Evolutionary conservation across 441 rosid species (phyloP), one percentile per base, ranked within the genome.

Genomic region (Corymbia calophylla): DNA sequence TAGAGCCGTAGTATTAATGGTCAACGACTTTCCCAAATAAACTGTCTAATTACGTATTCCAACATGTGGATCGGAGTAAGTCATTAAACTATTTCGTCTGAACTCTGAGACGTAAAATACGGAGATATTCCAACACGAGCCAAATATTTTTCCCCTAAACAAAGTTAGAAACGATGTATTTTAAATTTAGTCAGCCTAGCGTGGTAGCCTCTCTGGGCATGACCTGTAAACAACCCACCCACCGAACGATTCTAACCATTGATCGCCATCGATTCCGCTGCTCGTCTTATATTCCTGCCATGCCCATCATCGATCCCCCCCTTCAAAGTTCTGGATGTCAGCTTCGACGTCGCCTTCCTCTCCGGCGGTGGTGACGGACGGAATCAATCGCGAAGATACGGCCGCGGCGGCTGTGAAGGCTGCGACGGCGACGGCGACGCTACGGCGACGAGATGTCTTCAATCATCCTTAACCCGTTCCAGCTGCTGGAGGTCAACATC

Each of bases 401-500:
- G 44, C 64, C 64, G 44, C 44, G 44, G 44, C 6, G 44, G 44
- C 32, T 17, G 32, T 6, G 68, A 8, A 2, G 6, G 3, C 66
- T 15, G 18, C 19, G 56, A 5, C 56, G 55, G 8, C 55, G 19
- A 7, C 44, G 18, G 55, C 6, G 7, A n/a, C n/a, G n/a, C n/a
- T n/a, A 35, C 19, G 18, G 10, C 49, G 49, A 21, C 9, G 5
- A 95, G 5, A 95, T 94, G 96, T 93, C 95, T 4, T 87, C 82
- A 0, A 86, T 27, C 64, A 86, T 92, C 53, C 89, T 92, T 80
- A 92, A 91, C 19, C 95, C 98, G 13, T 94, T 94, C 90, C 98
- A 97, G 89, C 91, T 95, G 51, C 87, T 97, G 90, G 98, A 97
- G 91, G 92, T 97, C 90, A 95, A 95, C 88, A 88, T 97, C 58